Base-by-base conservation (phyloP, 495 filamentous ascomycete species). In the Xylaria venustula region DNA sequence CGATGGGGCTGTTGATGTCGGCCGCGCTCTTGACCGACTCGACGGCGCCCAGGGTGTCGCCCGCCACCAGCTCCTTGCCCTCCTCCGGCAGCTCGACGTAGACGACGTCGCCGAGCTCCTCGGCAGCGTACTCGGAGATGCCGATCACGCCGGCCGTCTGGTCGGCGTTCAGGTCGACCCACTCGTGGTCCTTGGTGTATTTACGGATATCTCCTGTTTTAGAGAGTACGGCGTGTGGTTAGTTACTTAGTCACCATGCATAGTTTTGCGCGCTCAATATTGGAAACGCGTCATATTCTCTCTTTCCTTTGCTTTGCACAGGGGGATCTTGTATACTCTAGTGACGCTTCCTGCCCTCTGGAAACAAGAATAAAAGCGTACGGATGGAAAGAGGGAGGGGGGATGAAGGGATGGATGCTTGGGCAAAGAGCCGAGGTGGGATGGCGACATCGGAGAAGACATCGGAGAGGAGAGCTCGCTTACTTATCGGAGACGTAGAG, bases 111-210 rank as follows among this genome's bases (percentile, higher is more conserved):
- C 94, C 94, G 58, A 98, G 89, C 54, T 88, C 85, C 63, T 92
- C 80, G 64, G 95, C 90, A 30, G 94, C 94, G 79, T 97, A 97
- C 60, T 85, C 78, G 59, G 91, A 92, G 73, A 98, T 95, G 54
- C 94, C 94, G 71, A 98, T 79, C 55, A 77, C 81, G 69, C 82
- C 88, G 9, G 80, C 83, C 67, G 86, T 91, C 64, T 86, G 84
- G 76, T 94, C 87, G 28, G 82, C 85, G 50, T 85, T 85, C 32
- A 96, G 78, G 75, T 96, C 90, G 67, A 98, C 86, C 95, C 95
- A 98, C 81, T 98, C 94, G 81, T 98, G 94, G 67, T 97, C 95
- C 73, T 90, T 87, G 66, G 95, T 98, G 83, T 95, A 98, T 71
- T 88, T 91, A 82, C 94, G 93, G 66, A 87, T 79, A 64, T 75